Evolutionary conservation across 1,284 basidiomycete species (phyloP), one percentile per base, ranked within the genome.

Genomic region (Sutorius eximius): DNA sequence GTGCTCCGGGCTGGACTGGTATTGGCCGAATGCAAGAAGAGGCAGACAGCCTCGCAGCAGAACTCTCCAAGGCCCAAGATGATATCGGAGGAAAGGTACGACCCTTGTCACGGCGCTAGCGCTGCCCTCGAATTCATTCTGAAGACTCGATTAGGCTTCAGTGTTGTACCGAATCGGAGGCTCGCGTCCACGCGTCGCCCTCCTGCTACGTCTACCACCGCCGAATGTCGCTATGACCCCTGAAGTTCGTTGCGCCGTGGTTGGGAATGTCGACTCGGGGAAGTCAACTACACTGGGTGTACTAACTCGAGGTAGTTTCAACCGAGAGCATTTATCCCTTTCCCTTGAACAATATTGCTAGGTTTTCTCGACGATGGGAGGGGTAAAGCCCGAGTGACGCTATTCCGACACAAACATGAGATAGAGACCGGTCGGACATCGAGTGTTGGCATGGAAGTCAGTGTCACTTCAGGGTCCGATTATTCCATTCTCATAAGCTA

Each of bases 341-440:
- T 53, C 27, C 33, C 75, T 49, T 77, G 68, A 33, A 71, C 73
- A 43, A 47, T 53, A 18, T 57, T 44, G 38, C 22, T 53, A 85
- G 94, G 95, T 42, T 84, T 85, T 2, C 77, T 99, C 53, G 96
- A 99, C 65, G 96, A 99, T 71, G 97, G 96, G 12, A 78, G 97
- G 70, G 96, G 96, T 1, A 86, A 89, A 55, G 95, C 96, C 1
- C 89, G 96, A 49, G 90, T 98, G 9, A 88, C 89, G 3, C 77
- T 99, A 8, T 98, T 98, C 75, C 80, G 96, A 45, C 97, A 99
- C 73, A 98, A 98, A 71, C 96, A 99, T 68, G 96, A 99, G 73
- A 79, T 98, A 58, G 96, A 99, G 75, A 94, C 91, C 11, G 96
- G 97, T 2, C 78, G 97, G 51, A 98, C 96, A 0, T 94, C 91